Evolutionary conservation across 495 filamentous ascomycete species (phyloP).

Genomic region (Aspergillus haitiensis): DNA sequence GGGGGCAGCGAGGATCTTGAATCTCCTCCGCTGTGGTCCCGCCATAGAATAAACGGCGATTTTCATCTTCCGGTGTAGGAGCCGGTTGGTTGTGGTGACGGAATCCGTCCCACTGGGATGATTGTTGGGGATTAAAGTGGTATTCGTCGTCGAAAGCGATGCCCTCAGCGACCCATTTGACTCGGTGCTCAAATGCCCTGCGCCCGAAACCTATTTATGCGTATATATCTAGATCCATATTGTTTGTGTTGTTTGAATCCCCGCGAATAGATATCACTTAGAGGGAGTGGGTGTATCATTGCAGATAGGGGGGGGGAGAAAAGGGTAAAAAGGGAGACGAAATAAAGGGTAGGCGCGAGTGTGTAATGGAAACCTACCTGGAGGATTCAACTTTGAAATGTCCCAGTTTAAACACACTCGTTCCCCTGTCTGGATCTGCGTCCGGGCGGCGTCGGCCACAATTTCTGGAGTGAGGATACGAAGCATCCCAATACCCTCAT

Average conservation of each 20-base stretch:
- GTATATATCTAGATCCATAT: slow-evolving; percentile 22
- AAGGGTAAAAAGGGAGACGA: neutral
- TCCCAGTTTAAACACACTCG: slow-evolving; percentile 55
- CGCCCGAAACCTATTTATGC: slow-evolving; percentile 50
- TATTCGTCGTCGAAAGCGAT: slow-evolving; percentile 66
- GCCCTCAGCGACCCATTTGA: slow-evolving; percentile 53
- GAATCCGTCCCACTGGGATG: slow-evolving; percentile 80
- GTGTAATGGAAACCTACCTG: slow-evolving; percentile 28
- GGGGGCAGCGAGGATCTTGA: slow-evolving; percentile 48
- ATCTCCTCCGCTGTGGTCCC: slow-evolving; percentile 54
- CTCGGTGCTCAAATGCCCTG: slow-evolving; percentile 55
- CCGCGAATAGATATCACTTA: too few relatives aligned
- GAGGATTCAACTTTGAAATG: slow-evolving; percentile 49
- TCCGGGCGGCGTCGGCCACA: slow-evolving; percentile 47
- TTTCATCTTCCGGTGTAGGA: slow-evolving; percentile 35
- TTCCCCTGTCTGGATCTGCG: slow-evolving; percentile 50
- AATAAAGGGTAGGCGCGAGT: neutral
- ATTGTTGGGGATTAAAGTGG: slow-evolving; percentile 72
- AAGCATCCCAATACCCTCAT: slow-evolving; percentile 57
- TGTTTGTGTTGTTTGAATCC: neutral
- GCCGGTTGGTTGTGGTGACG: slow-evolving; percentile 53
- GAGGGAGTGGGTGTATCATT: too few relatives aligned
- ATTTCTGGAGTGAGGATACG: slow-evolving; percentile 50
- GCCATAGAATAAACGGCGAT: slow-evolving; percentile 53
- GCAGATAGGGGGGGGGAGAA: neutral